A percentile compares a stretch with the other conserved stretches of the same genome.
Evolutionary conservation across 2,329 filamentous ascomycete species (phyloP).

Genomic region (Arthrocladium fulminans): DNA sequence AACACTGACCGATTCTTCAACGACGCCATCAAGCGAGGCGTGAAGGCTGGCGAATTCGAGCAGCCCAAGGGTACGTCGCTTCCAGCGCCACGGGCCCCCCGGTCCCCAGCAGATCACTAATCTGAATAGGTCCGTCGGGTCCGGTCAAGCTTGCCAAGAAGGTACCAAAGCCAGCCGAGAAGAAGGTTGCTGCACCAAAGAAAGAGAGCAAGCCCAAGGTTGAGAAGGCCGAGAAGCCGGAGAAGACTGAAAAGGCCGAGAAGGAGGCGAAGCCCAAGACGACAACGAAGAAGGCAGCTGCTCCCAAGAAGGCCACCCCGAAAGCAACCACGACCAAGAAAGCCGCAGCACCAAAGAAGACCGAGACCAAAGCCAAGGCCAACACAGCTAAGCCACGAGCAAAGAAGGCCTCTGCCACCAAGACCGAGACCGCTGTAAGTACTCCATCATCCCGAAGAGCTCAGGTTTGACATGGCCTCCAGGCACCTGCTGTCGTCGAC

Average conservation of each 20-base stretch:
- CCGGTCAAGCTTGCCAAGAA: conserved; percentile 91
- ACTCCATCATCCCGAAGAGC: not conserved
- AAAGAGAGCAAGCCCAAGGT: conserved; percentile 19
- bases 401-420: conserved; percentile 23
- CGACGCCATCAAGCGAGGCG: conserved; percentile 70
- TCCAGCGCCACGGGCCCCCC: not conserved
- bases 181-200: conserved; percentile 29
- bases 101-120: conserved; percentile 11
- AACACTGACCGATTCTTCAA: conserved; percentile 71
- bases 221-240: conserved; percentile 21
- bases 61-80: conserved; percentile 73
- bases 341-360: conserved; percentile 34
- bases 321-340: conserved; percentile 36
- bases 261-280: conserved; percentile 27
- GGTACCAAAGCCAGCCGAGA: conserved; percentile 43
- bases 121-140: conserved; percentile 61
- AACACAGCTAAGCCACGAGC: conserved; percentile 39
- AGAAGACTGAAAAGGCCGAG: conserved; percentile 13
- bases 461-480: conserved; percentile 20
- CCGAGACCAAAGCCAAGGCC: conserved; percentile 42
- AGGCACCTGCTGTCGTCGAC: conserved; percentile 60
- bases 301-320: conserved; percentile 39
- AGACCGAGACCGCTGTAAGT: conserved; percentile 25
- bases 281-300: conserved; percentile 30
- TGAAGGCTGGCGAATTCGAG: conserved; percentile 76